These are phyloP conservation scores for Candida albicans DNA, from an alignment of 1,139 yeast species.

Conservation along the genomic window DNA sequence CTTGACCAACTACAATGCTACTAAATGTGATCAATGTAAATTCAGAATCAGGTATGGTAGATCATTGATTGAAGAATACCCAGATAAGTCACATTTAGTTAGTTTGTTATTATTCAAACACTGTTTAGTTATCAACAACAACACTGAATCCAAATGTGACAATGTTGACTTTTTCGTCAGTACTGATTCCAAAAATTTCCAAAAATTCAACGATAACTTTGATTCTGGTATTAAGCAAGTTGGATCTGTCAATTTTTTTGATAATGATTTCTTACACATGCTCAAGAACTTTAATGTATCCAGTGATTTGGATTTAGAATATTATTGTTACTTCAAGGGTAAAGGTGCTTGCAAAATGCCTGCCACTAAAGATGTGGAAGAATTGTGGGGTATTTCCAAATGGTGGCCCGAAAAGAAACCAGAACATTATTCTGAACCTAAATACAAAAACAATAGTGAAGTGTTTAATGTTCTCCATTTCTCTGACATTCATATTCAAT, in stretches of 20 bases:
- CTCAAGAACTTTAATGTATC: slow-evolving; percentile 36
- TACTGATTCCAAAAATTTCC: slow-evolving; percentile 27
- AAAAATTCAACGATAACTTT: slow-evolving; percentile 18
- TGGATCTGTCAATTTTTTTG: slow-evolving; percentile 33
- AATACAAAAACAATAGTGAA: slow-evolving; percentile 22
- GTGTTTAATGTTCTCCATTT: slow-evolving; percentile 63
- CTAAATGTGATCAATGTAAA: slow-evolving; percentile 39
- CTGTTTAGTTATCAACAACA: slow-evolving; percentile 32
- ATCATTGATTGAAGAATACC: slow-evolving; percentile 26
- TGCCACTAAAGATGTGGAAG: slow-evolving; percentile 27
- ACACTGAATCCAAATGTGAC: slow-evolving; percentile 34
- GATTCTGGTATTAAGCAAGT: slow-evolving; percentile 26
- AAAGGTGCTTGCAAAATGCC: slow-evolving; percentile 30
- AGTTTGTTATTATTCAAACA: slow-evolving; percentile 37
- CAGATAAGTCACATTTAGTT: slow-evolving; percentile 38
- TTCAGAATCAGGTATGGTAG: slow-evolving; percentile 34
- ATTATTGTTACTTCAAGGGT: slow-evolving; percentile 33
- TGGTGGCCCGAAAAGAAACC: slow-evolving; percentile 36
- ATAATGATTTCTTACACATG: slow-evolving; percentile 42
- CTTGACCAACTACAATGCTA: slow-evolving; percentile 30
- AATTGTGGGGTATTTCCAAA: slow-evolving; percentile 24
- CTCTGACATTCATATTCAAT: slow-evolving; percentile 63
- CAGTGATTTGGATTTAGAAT: slow-evolving; percentile 36
- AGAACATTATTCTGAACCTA: slow-evolving; percentile 26
- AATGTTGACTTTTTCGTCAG: slow-evolving; percentile 40